Conservation (phyloP, 345 rosid genomes). For the Fremontodendron californicum region DNA sequence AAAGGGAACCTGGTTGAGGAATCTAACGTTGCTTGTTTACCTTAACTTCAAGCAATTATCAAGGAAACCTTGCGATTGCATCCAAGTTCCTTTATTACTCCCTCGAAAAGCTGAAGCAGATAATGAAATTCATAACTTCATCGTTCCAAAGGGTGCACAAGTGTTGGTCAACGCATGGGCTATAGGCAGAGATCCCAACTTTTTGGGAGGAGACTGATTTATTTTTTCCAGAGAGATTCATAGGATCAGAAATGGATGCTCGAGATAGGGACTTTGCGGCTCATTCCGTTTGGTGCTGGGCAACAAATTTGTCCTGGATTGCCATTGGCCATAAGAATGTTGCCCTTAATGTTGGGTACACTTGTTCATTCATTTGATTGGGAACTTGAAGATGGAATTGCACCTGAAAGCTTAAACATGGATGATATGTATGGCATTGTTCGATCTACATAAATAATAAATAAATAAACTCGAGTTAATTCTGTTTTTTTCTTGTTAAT, state of each 20-base stretch:
- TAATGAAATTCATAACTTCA: constrained; percentile 16
- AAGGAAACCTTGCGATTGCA: constrained; percentile 36
- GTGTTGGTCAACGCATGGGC: constrained; percentile 14
- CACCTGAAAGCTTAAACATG: constrained; percentile 18
- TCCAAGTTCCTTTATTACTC: constrained; percentile 27
- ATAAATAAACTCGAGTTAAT: no score
- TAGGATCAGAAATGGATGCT: background rate
- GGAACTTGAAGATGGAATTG: constrained; percentile 22
- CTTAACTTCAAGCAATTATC: constrained; percentile 11
- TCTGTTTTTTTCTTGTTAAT: no score
- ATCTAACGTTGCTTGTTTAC: background rate
- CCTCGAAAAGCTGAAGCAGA: constrained; percentile 29
- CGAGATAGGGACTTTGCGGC: constrained; percentile 6
- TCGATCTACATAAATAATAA: no score
- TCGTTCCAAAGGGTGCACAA: constrained; percentile 28
- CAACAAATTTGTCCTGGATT: constrained; percentile 41
- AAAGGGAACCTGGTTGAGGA: constrained; percentile 3
- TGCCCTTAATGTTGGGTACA: constrained; percentile 41
- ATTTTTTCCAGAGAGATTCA: constrained; percentile 3
- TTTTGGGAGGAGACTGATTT: background rate
- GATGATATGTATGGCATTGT: constrained; percentile 24
- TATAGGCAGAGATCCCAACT: background rate
- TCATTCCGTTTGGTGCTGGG: constrained; percentile 22
- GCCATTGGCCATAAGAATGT: constrained; percentile 31
- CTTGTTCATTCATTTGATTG: constrained; percentile 27